These are phyloP conservation scores for Schizonepeta tenuifolia DNA, from an alignment of 257 asterid genomes.

Conservation along the genomic window DNA sequence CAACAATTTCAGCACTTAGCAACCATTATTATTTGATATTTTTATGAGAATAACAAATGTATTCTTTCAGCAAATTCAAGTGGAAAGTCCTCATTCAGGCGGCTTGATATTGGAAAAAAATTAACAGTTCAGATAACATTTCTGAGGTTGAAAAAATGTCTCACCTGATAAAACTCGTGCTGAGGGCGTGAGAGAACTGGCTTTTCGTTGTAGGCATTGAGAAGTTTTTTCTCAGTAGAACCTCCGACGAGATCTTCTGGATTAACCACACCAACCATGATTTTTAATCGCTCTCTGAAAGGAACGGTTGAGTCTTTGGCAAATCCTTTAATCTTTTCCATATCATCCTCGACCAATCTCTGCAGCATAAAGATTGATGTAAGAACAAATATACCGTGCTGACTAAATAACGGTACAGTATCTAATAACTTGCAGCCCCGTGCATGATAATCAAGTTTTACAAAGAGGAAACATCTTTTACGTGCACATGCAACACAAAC, in stretches of 20 bases:
- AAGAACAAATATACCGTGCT: background rate
- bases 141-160: background rate
- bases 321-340: slow-evolving; percentile 74
- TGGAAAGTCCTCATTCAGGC: no score
- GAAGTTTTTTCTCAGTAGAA: slow-evolving; percentile 72
- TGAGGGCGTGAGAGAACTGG: slow-evolving; percentile 91
- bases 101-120: background rate
- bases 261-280: slow-evolving; percentile 72
- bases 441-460: no score
- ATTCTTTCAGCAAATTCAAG: background rate
- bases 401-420: no score
- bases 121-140: background rate
- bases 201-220: slow-evolving; percentile 70
- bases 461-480: no score
- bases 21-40: background rate
- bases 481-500: no score
- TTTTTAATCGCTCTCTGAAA: slow-evolving; percentile 70
- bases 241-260: slow-evolving; percentile 71
- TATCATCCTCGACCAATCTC: slow-evolving; percentile 69
- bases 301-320: slow-evolving; percentile 67
- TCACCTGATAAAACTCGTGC: slow-evolving; percentile 67
- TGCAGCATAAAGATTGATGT: slow-evolving; percentile 34
- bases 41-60: background rate
- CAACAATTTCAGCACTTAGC: background rate
- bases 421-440: no score